A percentile compares a stretch with the other conserved stretches of the same genome.
phyloP scores from a whole-genome alignment of 2,329 filamentous ascomycete genomes.

The Fusarium sp. region DNA sequence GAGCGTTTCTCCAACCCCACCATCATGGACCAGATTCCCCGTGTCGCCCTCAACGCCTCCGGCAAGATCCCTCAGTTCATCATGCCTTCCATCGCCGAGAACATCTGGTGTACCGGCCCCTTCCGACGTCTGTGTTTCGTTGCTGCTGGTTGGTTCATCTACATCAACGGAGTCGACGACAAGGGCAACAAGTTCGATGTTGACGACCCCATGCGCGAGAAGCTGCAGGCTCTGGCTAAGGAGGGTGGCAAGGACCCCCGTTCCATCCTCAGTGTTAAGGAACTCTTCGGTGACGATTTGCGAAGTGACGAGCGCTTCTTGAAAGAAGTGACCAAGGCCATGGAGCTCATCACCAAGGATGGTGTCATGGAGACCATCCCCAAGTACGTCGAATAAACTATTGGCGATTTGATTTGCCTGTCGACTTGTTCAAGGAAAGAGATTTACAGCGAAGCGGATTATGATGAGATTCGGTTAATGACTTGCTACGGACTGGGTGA shows the following conservation, averaged over 20 bases:
- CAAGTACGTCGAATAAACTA: slow-evolving; percentile 59
- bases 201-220: slow-evolving; percentile 64
- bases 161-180: slow-evolving; percentile 65
- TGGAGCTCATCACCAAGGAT: slow-evolving; percentile 62
- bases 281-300: slow-evolving; percentile 65
- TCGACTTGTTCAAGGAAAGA: slow-evolving; percentile 6
- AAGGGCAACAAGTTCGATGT: slow-evolving; percentile 57
- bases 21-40: slow-evolving; percentile 67
- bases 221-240: slow-evolving; percentile 61
- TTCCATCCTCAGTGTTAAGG: slow-evolving; percentile 60
- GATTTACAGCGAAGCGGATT: slow-evolving; percentile 29
- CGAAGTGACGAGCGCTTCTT: slow-evolving; percentile 63
- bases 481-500: slow-evolving; percentile 16
- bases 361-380: slow-evolving; percentile 64
- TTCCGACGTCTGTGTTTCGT: slow-evolving; percentile 64
- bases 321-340: slow-evolving; percentile 60
- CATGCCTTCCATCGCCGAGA: slow-evolving; percentile 62
- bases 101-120: slow-evolving; percentile 60
- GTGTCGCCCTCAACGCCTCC: slow-evolving; percentile 64
- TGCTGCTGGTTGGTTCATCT: slow-evolving; percentile 64
- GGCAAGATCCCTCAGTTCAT: slow-evolving; percentile 68
- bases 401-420: background rate
- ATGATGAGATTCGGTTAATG: slow-evolving; percentile 27
- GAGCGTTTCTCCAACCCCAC: slow-evolving; percentile 69
- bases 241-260: slow-evolving; percentile 59